Evolutionary conservation across 2,329 filamentous ascomycete species (phyloP).

Genomic region (Diaporthe australafricana): DNA sequence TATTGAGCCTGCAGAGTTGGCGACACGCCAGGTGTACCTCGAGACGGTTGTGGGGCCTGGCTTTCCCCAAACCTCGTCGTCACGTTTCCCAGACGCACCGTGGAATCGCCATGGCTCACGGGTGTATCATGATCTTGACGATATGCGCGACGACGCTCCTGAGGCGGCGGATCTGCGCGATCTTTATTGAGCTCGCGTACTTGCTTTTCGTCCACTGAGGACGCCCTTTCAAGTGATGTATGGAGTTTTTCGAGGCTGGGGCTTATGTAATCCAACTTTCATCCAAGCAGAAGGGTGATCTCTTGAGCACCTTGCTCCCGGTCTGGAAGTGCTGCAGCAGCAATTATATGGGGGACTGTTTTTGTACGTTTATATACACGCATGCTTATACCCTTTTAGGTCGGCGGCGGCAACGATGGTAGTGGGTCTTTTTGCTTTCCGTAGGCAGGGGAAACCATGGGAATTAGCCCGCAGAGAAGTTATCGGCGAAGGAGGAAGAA

Average conservation of each 20-base stretch:
- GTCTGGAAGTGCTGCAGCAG: not conserved
- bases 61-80: not conserved
- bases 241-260: too few species aligned
- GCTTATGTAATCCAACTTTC: too few species aligned
- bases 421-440: not conserved
- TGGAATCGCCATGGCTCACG: not conserved
- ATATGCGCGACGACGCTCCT: not conserved
- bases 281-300: too few species aligned
- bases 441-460: not conserved
- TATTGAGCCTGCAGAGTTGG: not conserved
- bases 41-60: not conserved
- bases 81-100: not conserved
- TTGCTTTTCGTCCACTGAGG: too few species aligned
- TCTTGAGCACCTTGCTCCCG: not conserved
- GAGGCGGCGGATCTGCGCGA: not conserved
- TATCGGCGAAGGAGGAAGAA: too few species aligned
- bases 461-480: not conserved
- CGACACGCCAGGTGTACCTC: not conserved
- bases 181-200: not conserved
- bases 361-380: not conserved
- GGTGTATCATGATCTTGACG: not conserved
- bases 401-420: not conserved
- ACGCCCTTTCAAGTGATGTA: too few species aligned
- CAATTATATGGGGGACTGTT: too few species aligned
- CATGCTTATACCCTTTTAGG: not conserved